These are phyloP conservation scores for Thermochaetoides thermophila DNA, from an alignment of 495 filamentous ascomycete genomes.

Conservation along the genomic window DNA sequence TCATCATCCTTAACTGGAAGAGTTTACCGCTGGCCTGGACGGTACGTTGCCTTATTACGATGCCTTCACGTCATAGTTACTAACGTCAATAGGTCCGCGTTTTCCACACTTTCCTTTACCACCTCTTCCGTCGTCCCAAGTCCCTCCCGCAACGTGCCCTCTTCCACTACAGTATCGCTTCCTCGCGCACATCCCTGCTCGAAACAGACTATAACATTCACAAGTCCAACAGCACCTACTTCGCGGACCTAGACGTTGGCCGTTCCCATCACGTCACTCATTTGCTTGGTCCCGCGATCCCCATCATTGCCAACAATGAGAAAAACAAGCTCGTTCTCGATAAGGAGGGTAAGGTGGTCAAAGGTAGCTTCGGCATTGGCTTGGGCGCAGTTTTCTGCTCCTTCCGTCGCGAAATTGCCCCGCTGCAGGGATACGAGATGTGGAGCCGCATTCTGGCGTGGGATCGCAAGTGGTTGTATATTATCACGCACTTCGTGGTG, in stretches of 20 bases:
- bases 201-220: conserved; percentile 77
- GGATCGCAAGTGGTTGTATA: conserved; percentile 45
- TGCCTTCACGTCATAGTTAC: background rate
- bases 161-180: conserved; percentile 50
- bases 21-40: conserved; percentile 65
- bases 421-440: conserved; percentile 56
- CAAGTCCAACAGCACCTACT: conserved; percentile 77
- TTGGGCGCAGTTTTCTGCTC: conserved; percentile 52
- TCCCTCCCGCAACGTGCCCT: conserved; percentile 35
- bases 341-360: conserved; percentile 16
- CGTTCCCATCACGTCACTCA: conserved; percentile 46
- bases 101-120: conserved; percentile 45
- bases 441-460: conserved; percentile 54
- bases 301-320: conserved; percentile 23
- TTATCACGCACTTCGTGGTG: conserved; percentile 40
- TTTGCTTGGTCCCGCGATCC: conserved; percentile 36
- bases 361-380: conserved; percentile 39
- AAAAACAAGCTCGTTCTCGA: conserved; percentile 28
- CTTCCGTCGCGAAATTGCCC: conserved; percentile 56
- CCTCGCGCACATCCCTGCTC: conserved; percentile 41
- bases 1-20: conserved; percentile 52
- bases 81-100: conserved; percentile 41
- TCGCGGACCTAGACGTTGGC: conserved; percentile 61
- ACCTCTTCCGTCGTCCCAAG: conserved; percentile 30
- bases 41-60: conserved; percentile 26